These are phyloP conservation scores for Myotisia sp. DNA, from an alignment of 2,329 filamentous ascomycete species.

Conservation along the genomic window DNA sequence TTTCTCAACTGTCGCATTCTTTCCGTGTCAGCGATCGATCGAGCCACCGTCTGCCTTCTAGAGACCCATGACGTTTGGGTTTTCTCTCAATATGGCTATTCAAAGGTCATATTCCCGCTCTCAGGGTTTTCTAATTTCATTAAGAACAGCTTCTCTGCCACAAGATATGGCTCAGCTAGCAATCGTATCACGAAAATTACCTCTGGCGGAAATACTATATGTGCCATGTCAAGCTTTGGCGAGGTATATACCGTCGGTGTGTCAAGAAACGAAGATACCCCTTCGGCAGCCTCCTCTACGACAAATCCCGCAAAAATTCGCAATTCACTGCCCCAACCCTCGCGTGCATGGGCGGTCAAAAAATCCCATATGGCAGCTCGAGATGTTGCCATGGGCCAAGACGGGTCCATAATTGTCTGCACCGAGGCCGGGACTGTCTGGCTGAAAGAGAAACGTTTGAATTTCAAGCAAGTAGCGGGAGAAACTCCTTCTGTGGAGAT, in stretches of 20 bases:
- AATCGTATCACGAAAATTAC: slow-evolving; percentile 63
- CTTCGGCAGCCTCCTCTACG: slow-evolving; percentile 54
- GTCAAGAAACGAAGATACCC: slow-evolving; percentile 42
- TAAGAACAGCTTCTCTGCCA: slow-evolving; percentile 49
- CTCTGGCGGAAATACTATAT: slow-evolving; percentile 81
- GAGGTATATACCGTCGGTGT: slow-evolving; percentile 79
- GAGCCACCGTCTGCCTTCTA: slow-evolving; percentile 71
- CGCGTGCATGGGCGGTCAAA: slow-evolving; percentile 75
- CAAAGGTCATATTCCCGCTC: slow-evolving; percentile 71
- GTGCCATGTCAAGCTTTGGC: slow-evolving; percentile 67
- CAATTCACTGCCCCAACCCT: slow-evolving; percentile 61
- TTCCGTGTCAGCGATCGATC: slow-evolving; percentile 77
- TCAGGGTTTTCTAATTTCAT: slow-evolving; percentile 55
- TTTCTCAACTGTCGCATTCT: slow-evolving; percentile 58
- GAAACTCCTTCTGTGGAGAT: slow-evolving; percentile 30
- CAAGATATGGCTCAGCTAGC: slow-evolving; percentile 48
- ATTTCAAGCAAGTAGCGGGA: slow-evolving; percentile 54
- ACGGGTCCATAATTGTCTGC: slow-evolving; percentile 87
- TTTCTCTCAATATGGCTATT: slow-evolving; percentile 91
- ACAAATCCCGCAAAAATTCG: slow-evolving; percentile 87
- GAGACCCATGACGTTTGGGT: slow-evolving; percentile 83
- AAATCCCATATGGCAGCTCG: slow-evolving; percentile 71
- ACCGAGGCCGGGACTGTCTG: slow-evolving; percentile 88
- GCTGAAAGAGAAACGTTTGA: slow-evolving; percentile 69
- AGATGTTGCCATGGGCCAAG: slow-evolving; percentile 78